Conservation (phyloP, 352 stramenopile species). For the Pythium rishiriense region DNA sequence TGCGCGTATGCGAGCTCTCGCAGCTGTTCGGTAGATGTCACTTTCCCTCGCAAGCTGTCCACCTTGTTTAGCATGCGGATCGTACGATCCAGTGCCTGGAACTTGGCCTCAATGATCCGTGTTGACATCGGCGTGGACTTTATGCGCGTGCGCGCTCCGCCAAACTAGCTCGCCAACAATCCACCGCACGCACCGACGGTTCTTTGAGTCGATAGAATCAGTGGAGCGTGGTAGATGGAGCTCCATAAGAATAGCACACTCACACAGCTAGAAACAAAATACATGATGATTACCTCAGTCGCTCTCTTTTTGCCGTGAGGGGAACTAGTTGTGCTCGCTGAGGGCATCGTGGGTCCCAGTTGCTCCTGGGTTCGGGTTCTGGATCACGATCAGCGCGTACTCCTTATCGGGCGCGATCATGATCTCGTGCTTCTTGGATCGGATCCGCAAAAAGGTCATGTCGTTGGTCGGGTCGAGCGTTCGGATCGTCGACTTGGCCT, state of each 20-base stretch:
- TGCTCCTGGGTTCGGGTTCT: slow-evolving; percentile 80
- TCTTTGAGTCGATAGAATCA: neutral
- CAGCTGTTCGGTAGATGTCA: slow-evolving; percentile 51
- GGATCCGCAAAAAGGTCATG: slow-evolving; percentile 93
- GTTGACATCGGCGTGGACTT: slow-evolving; percentile 42
- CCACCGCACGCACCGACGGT: neutral
- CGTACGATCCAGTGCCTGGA: slow-evolving; percentile 52
- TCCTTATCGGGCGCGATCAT: slow-evolving; percentile 94
- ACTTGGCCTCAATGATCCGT: slow-evolving; percentile 67
- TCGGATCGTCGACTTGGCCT: slow-evolving; percentile 90
- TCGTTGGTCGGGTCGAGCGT: slow-evolving; percentile 92
- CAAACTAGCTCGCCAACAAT: too few species aligned
- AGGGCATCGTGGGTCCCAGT: slow-evolving; percentile 27
- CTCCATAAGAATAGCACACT: neutral
- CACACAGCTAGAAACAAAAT: neutral
- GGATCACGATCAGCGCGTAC: slow-evolving; percentile 93
- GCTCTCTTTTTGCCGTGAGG: neutral
- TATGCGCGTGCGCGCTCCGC: neutral
- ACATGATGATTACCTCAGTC: neutral
- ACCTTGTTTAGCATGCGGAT: slow-evolving; percentile 49
- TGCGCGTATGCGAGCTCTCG: slow-evolving; percentile 43
- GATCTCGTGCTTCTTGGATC: slow-evolving; percentile 94
- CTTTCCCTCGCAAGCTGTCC: slow-evolving; percentile 19
- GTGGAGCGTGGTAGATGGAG: neutral
- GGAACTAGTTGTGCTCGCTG: slow-evolving; percentile 25